Conservation (phyloP, 306 rosid genomes). For the Dalbergia cochinchinensis region DNA sequence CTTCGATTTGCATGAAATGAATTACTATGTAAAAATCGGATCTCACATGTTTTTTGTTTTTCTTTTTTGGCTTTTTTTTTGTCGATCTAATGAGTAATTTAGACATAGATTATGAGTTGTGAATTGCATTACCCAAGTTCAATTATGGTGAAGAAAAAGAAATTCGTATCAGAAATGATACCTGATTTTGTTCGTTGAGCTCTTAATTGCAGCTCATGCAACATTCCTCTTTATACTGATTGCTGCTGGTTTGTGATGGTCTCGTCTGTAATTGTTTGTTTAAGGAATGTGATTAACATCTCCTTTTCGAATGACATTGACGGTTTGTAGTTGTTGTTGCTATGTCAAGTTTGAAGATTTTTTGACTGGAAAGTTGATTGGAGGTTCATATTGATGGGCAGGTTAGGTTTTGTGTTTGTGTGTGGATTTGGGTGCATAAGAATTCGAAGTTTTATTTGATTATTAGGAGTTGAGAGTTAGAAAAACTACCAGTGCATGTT, state of each 20-base stretch:
- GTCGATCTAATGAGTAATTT: slow-evolving; percentile 26
- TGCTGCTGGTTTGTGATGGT: slow-evolving; percentile 11
- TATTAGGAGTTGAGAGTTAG: background rate
- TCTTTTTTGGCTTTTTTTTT: background rate
- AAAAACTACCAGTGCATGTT: background rate
- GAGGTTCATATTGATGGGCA: slow-evolving; percentile 4
- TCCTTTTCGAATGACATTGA: background rate
- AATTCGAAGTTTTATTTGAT: slow-evolving; percentile 9
- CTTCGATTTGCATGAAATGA: slow-evolving; percentile 27
- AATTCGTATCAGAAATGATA: slow-evolving; percentile 4
- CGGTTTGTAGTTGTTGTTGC: background rate
- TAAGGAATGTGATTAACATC: background rate
- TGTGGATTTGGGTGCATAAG: background rate
- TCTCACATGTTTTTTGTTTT: slow-evolving; percentile 21
- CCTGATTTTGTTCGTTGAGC: background rate
- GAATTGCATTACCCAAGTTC: slow-evolving; percentile 30
- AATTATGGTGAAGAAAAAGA: background rate
- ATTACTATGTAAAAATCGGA: slow-evolving; percentile 50
- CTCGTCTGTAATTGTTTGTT: background rate
- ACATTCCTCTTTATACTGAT: background rate
- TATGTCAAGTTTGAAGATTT: slow-evolving; percentile 27
- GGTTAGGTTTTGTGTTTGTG: background rate
- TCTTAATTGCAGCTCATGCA: background rate
- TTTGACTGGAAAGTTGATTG: background rate
- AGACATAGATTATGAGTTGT: slow-evolving; percentile 29